A percentile compares a stretch with the other conserved stretches of the same genome.
Evolutionary conservation across 2,329 filamentous ascomycete genomes (phyloP).

Genomic region (Fusarium circinatum): DNA sequence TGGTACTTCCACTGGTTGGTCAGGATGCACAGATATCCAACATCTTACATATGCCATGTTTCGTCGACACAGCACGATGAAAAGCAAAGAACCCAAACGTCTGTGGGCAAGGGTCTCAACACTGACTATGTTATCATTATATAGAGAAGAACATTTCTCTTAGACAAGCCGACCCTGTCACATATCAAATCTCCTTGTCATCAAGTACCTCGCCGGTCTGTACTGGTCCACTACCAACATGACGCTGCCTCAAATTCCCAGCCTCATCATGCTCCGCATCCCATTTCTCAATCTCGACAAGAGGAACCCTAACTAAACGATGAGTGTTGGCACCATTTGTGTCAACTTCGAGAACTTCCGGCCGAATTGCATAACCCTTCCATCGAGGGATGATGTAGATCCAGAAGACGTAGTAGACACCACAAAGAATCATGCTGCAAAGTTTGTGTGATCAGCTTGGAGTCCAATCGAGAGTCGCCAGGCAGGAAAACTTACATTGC

Average conservation of each 20-base stretch:
- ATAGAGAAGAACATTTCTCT: accelerated
- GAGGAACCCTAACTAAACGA: constrained; percentile 64
- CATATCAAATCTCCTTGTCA: not conserved
- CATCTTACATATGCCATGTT: not conserved
- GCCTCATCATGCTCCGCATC: constrained; percentile 66
- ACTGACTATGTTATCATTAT: accelerated
- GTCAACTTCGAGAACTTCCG: constrained; percentile 60
- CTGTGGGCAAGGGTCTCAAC: accelerated
- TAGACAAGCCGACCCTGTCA: not conserved
- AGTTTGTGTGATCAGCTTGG: too few relatives aligned
- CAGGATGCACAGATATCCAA: not conserved
- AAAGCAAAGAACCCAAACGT: not conserved
- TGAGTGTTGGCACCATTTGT: constrained; percentile 54
- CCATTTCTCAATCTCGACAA: constrained; percentile 63
- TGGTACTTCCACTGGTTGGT: not conserved
- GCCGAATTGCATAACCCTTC: constrained; percentile 63
- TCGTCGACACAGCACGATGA: not conserved
- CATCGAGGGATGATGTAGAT: constrained; percentile 64
- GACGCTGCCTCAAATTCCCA: constrained; percentile 34
- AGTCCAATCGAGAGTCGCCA: too few relatives aligned
- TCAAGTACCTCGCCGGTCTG: not conserved
- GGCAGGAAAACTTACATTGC: constrained; percentile 62
- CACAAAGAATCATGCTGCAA: constrained; percentile 54
- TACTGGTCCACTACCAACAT: not conserved
- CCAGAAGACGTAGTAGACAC: constrained; percentile 68